phyloP scores from a whole-genome alignment of 768 basidiomycete species.

The Serendipita sp. region DNA sequence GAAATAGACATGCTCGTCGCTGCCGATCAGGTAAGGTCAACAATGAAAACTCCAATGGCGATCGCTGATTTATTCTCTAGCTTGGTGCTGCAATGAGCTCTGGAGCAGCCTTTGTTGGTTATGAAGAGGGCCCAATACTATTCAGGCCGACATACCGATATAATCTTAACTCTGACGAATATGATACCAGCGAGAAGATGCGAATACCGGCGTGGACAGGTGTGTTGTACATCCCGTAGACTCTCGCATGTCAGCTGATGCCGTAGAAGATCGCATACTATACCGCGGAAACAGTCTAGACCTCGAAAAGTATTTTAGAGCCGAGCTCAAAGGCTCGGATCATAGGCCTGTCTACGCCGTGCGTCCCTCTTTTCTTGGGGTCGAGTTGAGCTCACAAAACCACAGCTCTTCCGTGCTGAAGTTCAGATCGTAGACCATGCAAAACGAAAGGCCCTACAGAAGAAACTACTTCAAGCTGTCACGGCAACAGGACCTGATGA shows the following conservation, averaged over 20 bases:
- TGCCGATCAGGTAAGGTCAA: slow-evolving; percentile 67
- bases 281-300: slow-evolving; percentile 62
- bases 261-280: slow-evolving; percentile 69
- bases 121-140: slow-evolving; percentile 76
- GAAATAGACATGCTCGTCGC: slow-evolving; percentile 60
- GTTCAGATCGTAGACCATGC: slow-evolving; percentile 63
- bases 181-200: slow-evolving; percentile 93
- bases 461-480: slow-evolving; percentile 49
- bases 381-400: background rate
- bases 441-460: slow-evolving; percentile 56
- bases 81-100: slow-evolving; percentile 55
- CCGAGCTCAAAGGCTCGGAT: slow-evolving; percentile 82
- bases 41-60: background rate
- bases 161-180: slow-evolving; percentile 62
- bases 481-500: slow-evolving; percentile 48
- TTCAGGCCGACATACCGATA: slow-evolving; percentile 95
- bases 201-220: slow-evolving; percentile 97
- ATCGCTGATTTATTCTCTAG: slow-evolving; percentile 23
- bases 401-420: slow-evolving; percentile 47
- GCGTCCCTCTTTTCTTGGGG: background rate
- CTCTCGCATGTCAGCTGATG: slow-evolving; percentile 8
- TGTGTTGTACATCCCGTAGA: slow-evolving; percentile 21
- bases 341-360: slow-evolving; percentile 64
- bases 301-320: slow-evolving; percentile 62
- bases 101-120: slow-evolving; percentile 63